phyloP scores from a whole-genome alignment of 1,139 yeast species.

The Torulaspora pretoriensis region DNA sequence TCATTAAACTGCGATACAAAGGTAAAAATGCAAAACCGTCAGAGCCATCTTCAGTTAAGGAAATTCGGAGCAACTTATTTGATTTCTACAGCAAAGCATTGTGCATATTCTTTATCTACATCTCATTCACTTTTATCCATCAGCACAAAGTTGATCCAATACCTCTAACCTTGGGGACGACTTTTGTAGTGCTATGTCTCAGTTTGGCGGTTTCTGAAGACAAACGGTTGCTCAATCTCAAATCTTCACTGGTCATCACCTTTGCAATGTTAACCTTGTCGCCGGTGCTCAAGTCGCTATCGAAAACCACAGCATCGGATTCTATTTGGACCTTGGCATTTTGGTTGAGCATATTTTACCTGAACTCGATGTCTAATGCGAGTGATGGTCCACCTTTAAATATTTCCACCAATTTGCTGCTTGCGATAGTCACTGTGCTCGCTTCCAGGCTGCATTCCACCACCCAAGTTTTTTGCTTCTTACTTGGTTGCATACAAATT shows the following conservation, averaged over 20 bases:
- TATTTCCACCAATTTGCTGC: conserved; percentile 73
- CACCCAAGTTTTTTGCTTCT: conserved; percentile 72
- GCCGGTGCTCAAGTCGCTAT: conserved; percentile 84
- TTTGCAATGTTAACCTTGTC: conserved; percentile 73
- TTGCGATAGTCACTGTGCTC: conserved; percentile 82
- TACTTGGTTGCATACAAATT: conserved; percentile 32
- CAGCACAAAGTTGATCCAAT: conserved; percentile 28
- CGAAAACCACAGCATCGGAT: conserved; percentile 85
- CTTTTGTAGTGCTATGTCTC: conserved; percentile 11
- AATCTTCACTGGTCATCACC: conserved; percentile 64
- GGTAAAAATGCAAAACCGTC: conserved; percentile 31
- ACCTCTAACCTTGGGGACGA: conserved; percentile 17
- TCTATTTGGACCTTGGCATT: conserved; percentile 91
- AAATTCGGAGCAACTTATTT: conserved; percentile 45
- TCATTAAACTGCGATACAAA: conserved; percentile 57
- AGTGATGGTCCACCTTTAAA: conserved; percentile 42
- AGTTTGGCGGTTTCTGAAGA: conserved; percentile 7
- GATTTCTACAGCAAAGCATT: conserved; percentile 29
- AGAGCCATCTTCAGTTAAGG: conserved; percentile 55
- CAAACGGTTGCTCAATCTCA: conserved; percentile 34
- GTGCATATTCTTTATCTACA: conserved; percentile 35
- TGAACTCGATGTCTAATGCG: conserved; percentile 38
- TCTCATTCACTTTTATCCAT: conserved; percentile 41
- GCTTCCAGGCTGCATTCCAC: conserved; percentile 79
- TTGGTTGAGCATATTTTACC: conserved; percentile 66